Evolutionary conservation across 257 asterid species (phyloP).

Genomic region (Capsicum chinense): DNA sequence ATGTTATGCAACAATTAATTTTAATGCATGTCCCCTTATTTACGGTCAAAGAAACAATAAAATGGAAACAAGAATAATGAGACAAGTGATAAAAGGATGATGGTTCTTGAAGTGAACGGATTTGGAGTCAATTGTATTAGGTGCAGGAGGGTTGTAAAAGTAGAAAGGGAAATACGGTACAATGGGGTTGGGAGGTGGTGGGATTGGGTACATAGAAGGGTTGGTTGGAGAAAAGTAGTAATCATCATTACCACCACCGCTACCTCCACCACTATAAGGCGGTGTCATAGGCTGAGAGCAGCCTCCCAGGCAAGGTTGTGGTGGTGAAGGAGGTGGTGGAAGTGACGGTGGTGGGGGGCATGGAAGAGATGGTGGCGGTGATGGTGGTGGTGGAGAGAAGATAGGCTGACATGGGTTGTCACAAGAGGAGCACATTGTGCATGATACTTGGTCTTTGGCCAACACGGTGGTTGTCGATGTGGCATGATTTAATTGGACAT

Average conservation of each 20-base stretch:
- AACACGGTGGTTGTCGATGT: conserved; percentile 49
- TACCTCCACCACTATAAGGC: neutral
- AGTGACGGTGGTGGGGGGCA: conserved; percentile 57
- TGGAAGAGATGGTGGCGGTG: neutral
- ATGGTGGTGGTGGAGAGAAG: conserved; percentile 58
- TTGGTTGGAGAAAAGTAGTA: conserved; percentile 48
- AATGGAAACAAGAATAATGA: conserved; percentile 21
- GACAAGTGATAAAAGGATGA: conserved; percentile 29
- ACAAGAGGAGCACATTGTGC: conserved; percentile 74
- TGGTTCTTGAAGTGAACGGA: conserved; percentile 39
- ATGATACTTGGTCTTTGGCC: conserved; percentile 54
- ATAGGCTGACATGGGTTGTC: conserved; percentile 77
- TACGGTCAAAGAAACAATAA: conserved; percentile 31
- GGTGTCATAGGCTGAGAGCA: neutral
- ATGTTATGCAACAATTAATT: too few relatives aligned
- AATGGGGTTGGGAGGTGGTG: conserved; percentile 69
- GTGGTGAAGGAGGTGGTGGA: conserved; percentile 42
- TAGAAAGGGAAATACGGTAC: conserved; percentile 58
- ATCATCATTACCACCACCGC: conserved; percentile 10
- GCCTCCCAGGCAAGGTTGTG: neutral
- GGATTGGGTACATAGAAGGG: conserved; percentile 35
- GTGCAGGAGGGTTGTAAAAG: conserved; percentile 52
- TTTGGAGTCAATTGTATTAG: conserved; percentile 31
- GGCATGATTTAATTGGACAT: conserved; percentile 31
- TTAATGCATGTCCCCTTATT: too few relatives aligned